Evolutionary conservation across 2,329 filamentous ascomycete species (phyloP).

Genomic region (Pyricularia pennisetigena): DNA sequence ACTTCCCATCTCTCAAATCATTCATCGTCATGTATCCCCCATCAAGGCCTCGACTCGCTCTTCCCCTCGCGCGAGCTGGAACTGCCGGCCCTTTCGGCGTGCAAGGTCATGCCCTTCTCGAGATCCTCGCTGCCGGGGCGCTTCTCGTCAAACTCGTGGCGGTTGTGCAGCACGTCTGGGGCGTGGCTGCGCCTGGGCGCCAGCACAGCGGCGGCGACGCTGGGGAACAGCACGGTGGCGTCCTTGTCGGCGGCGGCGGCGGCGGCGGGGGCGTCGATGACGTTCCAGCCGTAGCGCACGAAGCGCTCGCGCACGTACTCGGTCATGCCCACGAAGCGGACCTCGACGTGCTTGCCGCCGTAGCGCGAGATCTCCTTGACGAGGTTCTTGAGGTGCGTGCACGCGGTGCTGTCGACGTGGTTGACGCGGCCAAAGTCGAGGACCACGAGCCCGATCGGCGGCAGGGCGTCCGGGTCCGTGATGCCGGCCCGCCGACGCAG

Average conservation of each 20-base stretch:
- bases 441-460: constrained; percentile 35
- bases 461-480: constrained; percentile 18
- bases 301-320: constrained; percentile 29
- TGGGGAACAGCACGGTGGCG: constrained; percentile 1
- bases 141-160: neutral
- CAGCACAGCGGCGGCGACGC: constrained; percentile 1
- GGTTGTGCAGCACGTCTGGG: neutral
- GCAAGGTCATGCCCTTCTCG: neutral
- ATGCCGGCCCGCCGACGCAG: constrained; percentile 31
- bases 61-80: neutral
- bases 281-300: constrained; percentile 25
- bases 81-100: neutral
- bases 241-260: neutral
- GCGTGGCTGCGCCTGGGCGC: constrained; percentile 3
- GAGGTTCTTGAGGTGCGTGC: constrained; percentile 37
- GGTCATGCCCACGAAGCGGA: constrained; percentile 38
- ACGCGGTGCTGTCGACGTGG: constrained; percentile 42
- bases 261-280: constrained; percentile 10
- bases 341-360: constrained; percentile 31
- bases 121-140: neutral
- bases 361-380: constrained; percentile 37
- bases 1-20: neutral
- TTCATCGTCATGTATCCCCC: neutral
- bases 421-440: constrained; percentile 42
- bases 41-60: neutral